These are phyloP conservation scores for Davidsoniella virescens DNA, from an alignment of 2,329 filamentous ascomycete species.

Conservation along the genomic window DNA sequence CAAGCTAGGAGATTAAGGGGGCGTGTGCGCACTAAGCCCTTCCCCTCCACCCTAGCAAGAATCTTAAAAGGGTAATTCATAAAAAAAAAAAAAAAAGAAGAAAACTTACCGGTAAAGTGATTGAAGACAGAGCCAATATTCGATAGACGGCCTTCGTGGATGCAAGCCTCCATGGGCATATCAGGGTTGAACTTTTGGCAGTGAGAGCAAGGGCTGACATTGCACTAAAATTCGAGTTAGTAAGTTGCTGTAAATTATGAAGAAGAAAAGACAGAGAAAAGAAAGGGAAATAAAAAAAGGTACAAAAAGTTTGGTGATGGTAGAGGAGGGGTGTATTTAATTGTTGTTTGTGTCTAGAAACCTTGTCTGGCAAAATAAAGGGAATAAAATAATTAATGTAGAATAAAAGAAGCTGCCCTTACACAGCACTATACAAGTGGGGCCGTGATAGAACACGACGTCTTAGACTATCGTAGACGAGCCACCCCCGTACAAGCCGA, in stretches of 20 bases:
- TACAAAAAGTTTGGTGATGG: no score
- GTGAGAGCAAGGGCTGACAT: conserved; percentile 3
- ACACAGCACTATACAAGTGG: background rate
- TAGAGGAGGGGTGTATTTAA: conserved; percentile 2
- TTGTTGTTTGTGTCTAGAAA: background rate
- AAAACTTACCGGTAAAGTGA: conserved; percentile 5
- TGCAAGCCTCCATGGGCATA: conserved; percentile 4
- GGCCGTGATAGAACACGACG: background rate
- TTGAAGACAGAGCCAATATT: conserved; percentile 4
- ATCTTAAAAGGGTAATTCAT: background rate
- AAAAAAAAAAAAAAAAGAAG: background rate
- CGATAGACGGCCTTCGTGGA: conserved; percentile 6
- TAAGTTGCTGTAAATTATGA: no score
- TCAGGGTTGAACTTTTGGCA: conserved; percentile 9
- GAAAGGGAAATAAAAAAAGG: background rate
- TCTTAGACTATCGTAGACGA: background rate
- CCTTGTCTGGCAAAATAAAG: background rate
- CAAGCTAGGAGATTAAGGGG: background rate
- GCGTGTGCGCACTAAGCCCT: no score
- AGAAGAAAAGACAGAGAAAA: no score
- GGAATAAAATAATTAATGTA: background rate
- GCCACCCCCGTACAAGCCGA: conserved; percentile 4
- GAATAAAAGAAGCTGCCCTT: no score
- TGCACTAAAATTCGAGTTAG: conserved; percentile 3
- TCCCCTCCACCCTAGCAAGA: no score